Percentiles rank a stretch among this genome's conserved stretches.
Evolutionary conservation across 2,329 filamentous ascomycete species (phyloP).

Genomic region (Xylaria sp.): DNA sequence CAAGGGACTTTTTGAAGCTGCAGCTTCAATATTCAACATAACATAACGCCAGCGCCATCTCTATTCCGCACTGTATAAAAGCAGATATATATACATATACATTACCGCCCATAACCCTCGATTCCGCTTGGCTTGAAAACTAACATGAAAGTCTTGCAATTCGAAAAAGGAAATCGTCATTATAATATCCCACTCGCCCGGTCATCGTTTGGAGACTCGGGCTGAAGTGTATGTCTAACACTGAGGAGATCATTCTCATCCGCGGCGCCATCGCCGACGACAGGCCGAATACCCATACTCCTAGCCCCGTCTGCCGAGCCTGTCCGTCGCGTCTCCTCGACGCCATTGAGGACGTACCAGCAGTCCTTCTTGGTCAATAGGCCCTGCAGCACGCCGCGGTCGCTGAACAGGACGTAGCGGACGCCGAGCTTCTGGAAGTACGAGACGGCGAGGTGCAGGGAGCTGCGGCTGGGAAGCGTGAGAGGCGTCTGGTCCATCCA

Average conservation of each 20-base stretch:
- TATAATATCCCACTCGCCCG: conserved; percentile 43
- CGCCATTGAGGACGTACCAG: conserved; percentile 89
- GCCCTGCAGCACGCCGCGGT: conserved; percentile 83
- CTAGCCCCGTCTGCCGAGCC: conserved; percentile 51
- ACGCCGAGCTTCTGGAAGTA: conserved; percentile 97
- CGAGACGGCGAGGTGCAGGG: conserved; percentile 83
- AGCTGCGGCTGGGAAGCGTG: conserved; percentile 80
- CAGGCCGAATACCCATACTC: conserved; percentile 43
- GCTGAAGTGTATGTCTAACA: conserved; percentile 21
- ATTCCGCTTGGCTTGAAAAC: background rate
- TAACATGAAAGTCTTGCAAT: background rate
- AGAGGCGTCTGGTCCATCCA: conserved; percentile 99
- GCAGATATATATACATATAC: conserved; percentile 14
- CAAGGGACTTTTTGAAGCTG: too few species aligned
- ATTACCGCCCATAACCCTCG: background rate
- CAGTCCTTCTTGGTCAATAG: conserved; percentile 97
- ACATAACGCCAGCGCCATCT: background rate
- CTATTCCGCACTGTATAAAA: conserved; percentile 8
- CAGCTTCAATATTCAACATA: background rate
- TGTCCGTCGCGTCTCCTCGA: conserved; percentile 66
- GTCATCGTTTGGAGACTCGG: conserved; percentile 39
- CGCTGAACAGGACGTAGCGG: conserved; percentile 87
- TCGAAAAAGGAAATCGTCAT: background rate
- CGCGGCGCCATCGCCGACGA: conserved; percentile 19
- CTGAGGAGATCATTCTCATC: conserved; percentile 39